Base-by-base conservation (phyloP, 768 basidiomycete species). In the Calocybe cyanea region DNA sequence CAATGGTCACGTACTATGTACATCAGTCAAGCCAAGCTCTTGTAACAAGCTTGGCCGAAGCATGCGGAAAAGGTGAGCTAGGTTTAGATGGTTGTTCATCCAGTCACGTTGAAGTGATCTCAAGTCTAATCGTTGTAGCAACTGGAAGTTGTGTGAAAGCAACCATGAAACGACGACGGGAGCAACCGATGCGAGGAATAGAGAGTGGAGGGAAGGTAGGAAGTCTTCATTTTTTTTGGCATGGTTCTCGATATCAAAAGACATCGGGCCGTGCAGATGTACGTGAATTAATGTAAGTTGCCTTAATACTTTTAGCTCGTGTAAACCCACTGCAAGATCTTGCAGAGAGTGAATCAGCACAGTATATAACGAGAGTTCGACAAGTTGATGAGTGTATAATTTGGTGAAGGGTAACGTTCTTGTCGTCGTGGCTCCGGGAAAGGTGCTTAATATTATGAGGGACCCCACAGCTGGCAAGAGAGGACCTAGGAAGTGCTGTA, bases 281-380 rank as follows among this genome's bases (percentile, higher is more conserved):
- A 44, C 49, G 35, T 38, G n/a, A 14, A 41, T 24, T 8, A 54
- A 21, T 19, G 41, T 31, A 5, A 54, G 21, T 30, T 54, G 52
- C 20, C 40, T 41, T 18, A 54, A 39, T 13, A 31, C 39, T 42
- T 30, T 37, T 17, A 51, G 38, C 18, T 45, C 36, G 3, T 21
- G 23, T 8, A 48, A 37, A n/a, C 36, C 33, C 13, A 32, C 14
- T 18, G 25, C 8, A 24, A 54, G 48, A 9, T 21, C 20, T 24
- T 20, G 8, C 11, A 50, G 37, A 13, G 41, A 41, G 18, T 38
- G 25, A 17, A 43, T 5, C 11, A 32, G 23, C 14, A 48, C 34
- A 14, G n/a, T 21, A 15, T 43, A 49, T 3, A 54, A 32, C 2
- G 48, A 40, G 23, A 53, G 32, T 20, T 53, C 45, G 5, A 32